Base-by-base conservation (phyloP, 2,329 filamentous ascomycete genomes). In the Ilyonectria robusta region DNA sequence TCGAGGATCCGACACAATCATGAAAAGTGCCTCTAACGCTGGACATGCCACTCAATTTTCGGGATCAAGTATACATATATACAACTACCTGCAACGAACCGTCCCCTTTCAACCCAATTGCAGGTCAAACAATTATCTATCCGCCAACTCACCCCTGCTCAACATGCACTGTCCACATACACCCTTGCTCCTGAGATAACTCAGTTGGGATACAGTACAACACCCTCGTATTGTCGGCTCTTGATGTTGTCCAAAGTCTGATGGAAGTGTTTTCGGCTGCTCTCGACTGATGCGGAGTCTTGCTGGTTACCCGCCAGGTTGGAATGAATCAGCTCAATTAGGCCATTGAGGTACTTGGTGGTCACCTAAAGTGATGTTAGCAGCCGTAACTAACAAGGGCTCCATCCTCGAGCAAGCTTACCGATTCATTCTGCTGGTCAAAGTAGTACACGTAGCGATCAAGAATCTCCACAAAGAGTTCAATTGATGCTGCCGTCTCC, bases 401-500 rank as follows among this genome's bases (percentile, higher is more conserved):
- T 37, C 19, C 31, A 21, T 23, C 7, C 23, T 37, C 3, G 4
- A 19, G 11, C n/a, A 21, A 35, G 78, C 87, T 77, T 79, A 89
- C 96, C 72, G 95, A 95, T 83, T 99, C 96, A 81, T 99, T 99
- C 79, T 97, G 94, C 81, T 99, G 95, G 81, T 99, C 96, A 84
- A 98, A 99, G 84, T 98, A 99, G 82, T 99, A 99, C 59, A 98
- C 95, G 79, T 99, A 99, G 81, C 96, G 91, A 81, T 99, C 98
- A 62, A 99, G 85, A 70, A 99, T 99, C 83, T 99, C 96, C 64
- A 99, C 95, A 82, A 99, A 99, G 55, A 99, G 88, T 82, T 99
- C 97, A 53, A 99, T 96, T 3, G 94, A 98, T 4, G 98, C 94
- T 7, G 94, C 94, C 8, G 95, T 96, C 81, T 99, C 97, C 96